Evolutionary conservation across 805 yeast species (phyloP), one percentile per base, ranked within the genome.

Genomic region (Brettanomyces anomalus): DNA sequence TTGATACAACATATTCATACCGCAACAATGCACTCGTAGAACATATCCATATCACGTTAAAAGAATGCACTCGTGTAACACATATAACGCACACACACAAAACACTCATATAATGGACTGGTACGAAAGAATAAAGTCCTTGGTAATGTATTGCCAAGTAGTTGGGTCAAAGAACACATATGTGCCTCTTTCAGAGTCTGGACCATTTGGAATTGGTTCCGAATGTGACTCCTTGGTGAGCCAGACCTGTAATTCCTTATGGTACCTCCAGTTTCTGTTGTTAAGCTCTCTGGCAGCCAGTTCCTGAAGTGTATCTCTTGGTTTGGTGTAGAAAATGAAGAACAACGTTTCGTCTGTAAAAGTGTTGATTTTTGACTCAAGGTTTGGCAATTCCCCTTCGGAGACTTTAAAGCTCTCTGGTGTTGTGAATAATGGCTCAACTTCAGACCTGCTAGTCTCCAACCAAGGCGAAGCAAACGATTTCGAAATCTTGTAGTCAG

Each of bases 171-270:
- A 93, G 61, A 93, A 90, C 19, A 89, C 81, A 59, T 93, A 93
- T 8, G 88, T 79, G 1, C 98, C 97, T 47, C 90, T 76, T 64
- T 93, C 98, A 43, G 89, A 86, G 31, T 69, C 73, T 44, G 85
- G 90, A 32, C 81, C 82, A 30, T 83, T 76, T 46, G 87, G 85
- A 31, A 50, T 42, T 1, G 97, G 96, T 61, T 90, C 97, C 47
- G 80, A 79, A 53, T 78, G 77, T 24, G 95, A 85, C 55, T 88
- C 96, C 62, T 93, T 93, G 11, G 98, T 93, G 46, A 93, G 67
- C 98, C 98, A 93, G 41, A 93, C 88, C 66, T 89, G 94, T 44
- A 93, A 74, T 47, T 87, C 95, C 65, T 88, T 90, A 65, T 93
- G 98, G 57, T 85, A 93, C 51, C 97, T 76, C 99, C 99, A 93